These are phyloP conservation scores for Sparassis latifolia DNA, from an alignment of 1,284 basidiomycete species.

Conservation along the genomic window DNA sequence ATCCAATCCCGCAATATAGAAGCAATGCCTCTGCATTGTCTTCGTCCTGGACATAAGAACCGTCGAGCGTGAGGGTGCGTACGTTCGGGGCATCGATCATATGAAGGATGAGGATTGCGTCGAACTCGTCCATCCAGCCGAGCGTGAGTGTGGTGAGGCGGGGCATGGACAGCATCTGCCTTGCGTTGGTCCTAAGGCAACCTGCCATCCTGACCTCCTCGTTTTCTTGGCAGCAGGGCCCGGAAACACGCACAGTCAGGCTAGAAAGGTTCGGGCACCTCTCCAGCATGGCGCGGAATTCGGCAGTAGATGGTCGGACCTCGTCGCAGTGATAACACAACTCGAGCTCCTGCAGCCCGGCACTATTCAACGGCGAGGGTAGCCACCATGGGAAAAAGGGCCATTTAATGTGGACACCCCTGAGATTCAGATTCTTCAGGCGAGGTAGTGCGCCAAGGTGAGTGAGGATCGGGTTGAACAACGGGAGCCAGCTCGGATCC, in stretches of 20 bases:
- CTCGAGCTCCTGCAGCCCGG: slow-evolving; percentile 11
- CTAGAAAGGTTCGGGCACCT: slow-evolving; percentile 8
- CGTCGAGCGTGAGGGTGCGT: slow-evolving; percentile 9
- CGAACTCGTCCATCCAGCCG: slow-evolving; percentile 14
- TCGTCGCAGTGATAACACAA: slow-evolving; percentile 17
- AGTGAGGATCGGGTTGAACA: slow-evolving; percentile 16
- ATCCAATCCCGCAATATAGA: background rate
- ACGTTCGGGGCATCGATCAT: slow-evolving; percentile 9
- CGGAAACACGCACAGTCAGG: slow-evolving; percentile 14
- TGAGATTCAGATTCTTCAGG: slow-evolving; percentile 14
- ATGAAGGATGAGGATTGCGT: slow-evolving; percentile 7
- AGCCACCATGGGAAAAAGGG: slow-evolving; percentile 5
- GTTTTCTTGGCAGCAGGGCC: background rate
- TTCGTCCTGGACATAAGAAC: slow-evolving; percentile 9
- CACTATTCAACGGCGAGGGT: slow-evolving; percentile 2
- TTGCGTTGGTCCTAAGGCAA: background rate
- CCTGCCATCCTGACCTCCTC: background rate
- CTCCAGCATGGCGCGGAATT: slow-evolving; percentile 9
- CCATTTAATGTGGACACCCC: slow-evolving; percentile 20
- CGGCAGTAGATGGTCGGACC: slow-evolving; percentile 12
- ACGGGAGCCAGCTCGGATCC: slow-evolving; percentile 28
- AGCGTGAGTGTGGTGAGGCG: slow-evolving; percentile 10
- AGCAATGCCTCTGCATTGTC: slow-evolving; percentile 13
- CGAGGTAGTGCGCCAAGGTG: slow-evolving; percentile 8
- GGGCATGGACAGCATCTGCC: slow-evolving; percentile 6